phyloP scores from a whole-genome alignment of 352 stramenopile genomes.

The Peronospora farinosa region DNA sequence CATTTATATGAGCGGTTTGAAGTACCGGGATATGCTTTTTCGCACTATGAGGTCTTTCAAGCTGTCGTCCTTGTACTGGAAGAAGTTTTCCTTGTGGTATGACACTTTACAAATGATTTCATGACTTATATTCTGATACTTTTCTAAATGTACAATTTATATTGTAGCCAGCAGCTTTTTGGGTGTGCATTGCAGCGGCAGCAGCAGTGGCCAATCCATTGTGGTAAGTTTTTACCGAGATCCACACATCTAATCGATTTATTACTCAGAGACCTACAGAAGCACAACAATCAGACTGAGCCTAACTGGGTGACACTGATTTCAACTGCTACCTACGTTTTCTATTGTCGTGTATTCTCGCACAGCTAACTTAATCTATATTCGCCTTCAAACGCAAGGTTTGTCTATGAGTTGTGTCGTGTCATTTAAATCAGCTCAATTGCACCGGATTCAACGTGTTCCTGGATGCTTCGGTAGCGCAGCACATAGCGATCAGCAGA shows the following conservation, averaged over 20 bases:
- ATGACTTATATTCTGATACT: no score
- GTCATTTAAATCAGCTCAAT: conserved; percentile 41
- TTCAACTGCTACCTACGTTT: neutral
- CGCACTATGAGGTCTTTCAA: conserved; percentile 71
- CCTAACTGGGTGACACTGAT: no score
- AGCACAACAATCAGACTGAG: no score
- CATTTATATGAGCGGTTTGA: conserved; percentile 57
- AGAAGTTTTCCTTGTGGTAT: conserved; percentile 64
- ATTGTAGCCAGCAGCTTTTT: conserved; percentile 53
- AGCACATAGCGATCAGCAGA: conserved; percentile 62
- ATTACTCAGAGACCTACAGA: no score
- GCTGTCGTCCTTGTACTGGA: conserved; percentile 55
- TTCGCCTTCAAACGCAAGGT: conserved; percentile 16
- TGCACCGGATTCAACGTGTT: conserved; percentile 49
- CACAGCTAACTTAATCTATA: conserved; percentile 38
- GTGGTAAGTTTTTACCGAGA: conserved; percentile 31
- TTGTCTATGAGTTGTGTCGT: neutral
- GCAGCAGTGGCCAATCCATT: conserved; percentile 51
- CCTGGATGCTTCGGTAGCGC: conserved; percentile 56
- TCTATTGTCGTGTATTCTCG: conserved; percentile 19
- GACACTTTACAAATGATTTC: neutral
- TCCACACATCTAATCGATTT: neutral
- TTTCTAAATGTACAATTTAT: neutral
- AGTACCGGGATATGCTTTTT: conserved; percentile 50
- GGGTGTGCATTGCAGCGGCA: conserved; percentile 60